A percentile compares a stretch with the other conserved stretches of the same genome.
Evolutionary conservation across 1,284 basidiomycete species (phyloP).

Genomic region (Gymnopus androsaceus): DNA sequence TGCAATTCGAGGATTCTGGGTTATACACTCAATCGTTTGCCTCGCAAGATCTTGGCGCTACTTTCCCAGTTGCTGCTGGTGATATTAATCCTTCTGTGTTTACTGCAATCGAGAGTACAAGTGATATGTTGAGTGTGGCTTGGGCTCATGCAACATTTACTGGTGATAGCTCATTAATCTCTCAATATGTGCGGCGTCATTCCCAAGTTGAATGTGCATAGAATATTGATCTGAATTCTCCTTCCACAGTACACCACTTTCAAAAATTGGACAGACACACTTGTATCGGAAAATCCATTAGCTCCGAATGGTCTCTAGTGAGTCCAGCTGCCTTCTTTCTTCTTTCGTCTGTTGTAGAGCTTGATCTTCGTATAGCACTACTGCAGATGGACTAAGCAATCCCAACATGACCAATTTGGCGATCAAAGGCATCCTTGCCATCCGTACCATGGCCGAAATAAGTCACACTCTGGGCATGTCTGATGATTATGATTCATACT

Average conservation of each 20-base stretch:
- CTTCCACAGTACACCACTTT: slow-evolving; percentile 17
- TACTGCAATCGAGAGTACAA: slow-evolving; percentile 22
- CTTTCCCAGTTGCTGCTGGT: slow-evolving; percentile 11
- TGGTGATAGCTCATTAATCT: slow-evolving; percentile 17
- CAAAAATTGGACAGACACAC: slow-evolving; percentile 17
- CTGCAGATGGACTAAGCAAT: slow-evolving; percentile 14
- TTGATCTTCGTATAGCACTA: slow-evolving; percentile 6
- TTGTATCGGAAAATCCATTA: slow-evolving; percentile 10
- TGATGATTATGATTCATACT: slow-evolving; percentile 18
- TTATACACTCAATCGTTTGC: slow-evolving; percentile 27
- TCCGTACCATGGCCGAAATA: slow-evolving; percentile 25
- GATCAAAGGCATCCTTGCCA: slow-evolving; percentile 26
- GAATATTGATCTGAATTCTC: too few species aligned
- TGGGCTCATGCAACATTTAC: slow-evolving; percentile 22
- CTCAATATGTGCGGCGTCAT: slow-evolving; percentile 18
- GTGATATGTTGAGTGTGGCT: slow-evolving; percentile 24
- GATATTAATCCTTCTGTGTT: slow-evolving; percentile 28
- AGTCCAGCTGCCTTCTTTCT: neutral
- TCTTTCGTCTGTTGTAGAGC: neutral
- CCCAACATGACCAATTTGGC: slow-evolving; percentile 21
- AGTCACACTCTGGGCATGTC: slow-evolving; percentile 15
- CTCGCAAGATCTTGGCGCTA: slow-evolving; percentile 31
- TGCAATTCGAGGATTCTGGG: slow-evolving; percentile 35
- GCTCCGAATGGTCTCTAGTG: slow-evolving; percentile 18
- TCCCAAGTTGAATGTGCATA: too few species aligned